Conservation (phyloP, 139 green algal genomes). For the Pleodorina starrii region DNA sequence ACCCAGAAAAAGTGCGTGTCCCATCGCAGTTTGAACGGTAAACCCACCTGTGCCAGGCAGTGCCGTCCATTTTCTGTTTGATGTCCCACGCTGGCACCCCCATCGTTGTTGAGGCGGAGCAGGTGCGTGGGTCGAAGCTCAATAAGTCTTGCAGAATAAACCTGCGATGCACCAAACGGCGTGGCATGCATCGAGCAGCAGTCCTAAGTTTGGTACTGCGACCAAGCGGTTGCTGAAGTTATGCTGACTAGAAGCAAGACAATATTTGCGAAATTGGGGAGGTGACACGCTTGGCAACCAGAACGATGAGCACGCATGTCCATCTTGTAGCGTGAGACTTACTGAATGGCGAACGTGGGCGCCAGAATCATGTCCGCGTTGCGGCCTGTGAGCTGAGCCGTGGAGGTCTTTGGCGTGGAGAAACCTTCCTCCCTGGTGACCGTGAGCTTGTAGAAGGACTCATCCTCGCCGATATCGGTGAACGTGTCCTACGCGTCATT, state of each 20-base stretch:
- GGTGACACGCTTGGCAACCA: no score
- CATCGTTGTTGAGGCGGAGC: neutral
- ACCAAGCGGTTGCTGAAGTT: no score
- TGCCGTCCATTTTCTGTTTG: neutral
- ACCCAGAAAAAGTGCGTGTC: no score
- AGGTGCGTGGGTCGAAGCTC: neutral
- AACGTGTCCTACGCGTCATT: no score
- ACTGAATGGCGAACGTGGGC: conserved; percentile 5
- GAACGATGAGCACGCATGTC: no score
- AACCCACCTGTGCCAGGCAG: conserved; percentile 12
- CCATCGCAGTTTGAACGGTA: no score
- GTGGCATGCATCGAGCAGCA: no score
- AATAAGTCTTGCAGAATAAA: neutral
- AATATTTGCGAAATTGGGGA: no score
- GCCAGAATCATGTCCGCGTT: neutral
- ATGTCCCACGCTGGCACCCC: neutral
- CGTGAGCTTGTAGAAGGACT: neutral
- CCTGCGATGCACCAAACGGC: neutral
- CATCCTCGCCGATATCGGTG: no score
- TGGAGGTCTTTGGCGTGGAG: neutral
- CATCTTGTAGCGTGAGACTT: no score
- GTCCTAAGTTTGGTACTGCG: no score
- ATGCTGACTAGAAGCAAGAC: no score
- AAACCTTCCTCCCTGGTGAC: neutral
- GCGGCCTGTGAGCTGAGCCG: neutral